These are phyloP conservation scores for Mrakia frigida DNA, from an alignment of 768 basidiomycete genomes.

Conservation along the genomic window DNA sequence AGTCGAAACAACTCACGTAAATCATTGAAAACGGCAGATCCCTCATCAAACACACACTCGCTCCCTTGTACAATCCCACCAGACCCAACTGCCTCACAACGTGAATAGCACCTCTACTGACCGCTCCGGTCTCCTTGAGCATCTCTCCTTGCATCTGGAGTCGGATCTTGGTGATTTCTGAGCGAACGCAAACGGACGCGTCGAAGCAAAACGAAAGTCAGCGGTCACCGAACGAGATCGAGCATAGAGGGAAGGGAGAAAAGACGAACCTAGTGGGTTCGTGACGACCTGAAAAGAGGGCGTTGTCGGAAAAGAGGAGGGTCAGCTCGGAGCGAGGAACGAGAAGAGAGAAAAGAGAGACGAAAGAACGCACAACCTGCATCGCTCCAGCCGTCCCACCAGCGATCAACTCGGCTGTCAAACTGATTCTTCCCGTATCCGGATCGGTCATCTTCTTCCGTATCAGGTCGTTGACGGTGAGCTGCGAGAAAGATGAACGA, in stretches of 20 bases:
- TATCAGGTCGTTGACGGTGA: slow-evolving; percentile 91
- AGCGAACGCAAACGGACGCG: background rate
- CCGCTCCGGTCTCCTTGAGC: slow-evolving; percentile 69
- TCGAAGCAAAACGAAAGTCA: background rate
- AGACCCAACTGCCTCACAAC: slow-evolving; percentile 90
- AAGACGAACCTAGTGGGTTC: slow-evolving; percentile 61
- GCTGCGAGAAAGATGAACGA: slow-evolving; percentile 45
- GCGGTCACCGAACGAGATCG: background rate
- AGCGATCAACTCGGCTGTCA: slow-evolving; percentile 86
- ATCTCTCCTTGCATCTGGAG: slow-evolving; percentile 94
- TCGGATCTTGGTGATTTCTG: slow-evolving; percentile 57
- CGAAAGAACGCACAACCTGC: slow-evolving; percentile 73
- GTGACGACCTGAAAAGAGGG: slow-evolving; percentile 69
- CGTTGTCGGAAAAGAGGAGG: too few species aligned
- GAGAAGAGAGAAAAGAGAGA: background rate
- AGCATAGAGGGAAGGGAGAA: background rate
- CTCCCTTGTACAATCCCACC: slow-evolving; percentile 85
- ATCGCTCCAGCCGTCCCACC: slow-evolving; percentile 92
- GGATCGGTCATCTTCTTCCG: slow-evolving; percentile 80
- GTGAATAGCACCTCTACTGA: slow-evolving; percentile 79
- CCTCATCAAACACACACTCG: slow-evolving; percentile 84
- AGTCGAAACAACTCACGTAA: slow-evolving; percentile 52
- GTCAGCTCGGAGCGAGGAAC: slow-evolving; percentile 22
- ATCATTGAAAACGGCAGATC: slow-evolving; percentile 72
- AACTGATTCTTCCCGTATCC: slow-evolving; percentile 86